Evolutionary conservation across 495 filamentous ascomycete genomes (phyloP), one percentile per base, ranked within the genome.

Genomic region (Penicillium mononematosum): DNA sequence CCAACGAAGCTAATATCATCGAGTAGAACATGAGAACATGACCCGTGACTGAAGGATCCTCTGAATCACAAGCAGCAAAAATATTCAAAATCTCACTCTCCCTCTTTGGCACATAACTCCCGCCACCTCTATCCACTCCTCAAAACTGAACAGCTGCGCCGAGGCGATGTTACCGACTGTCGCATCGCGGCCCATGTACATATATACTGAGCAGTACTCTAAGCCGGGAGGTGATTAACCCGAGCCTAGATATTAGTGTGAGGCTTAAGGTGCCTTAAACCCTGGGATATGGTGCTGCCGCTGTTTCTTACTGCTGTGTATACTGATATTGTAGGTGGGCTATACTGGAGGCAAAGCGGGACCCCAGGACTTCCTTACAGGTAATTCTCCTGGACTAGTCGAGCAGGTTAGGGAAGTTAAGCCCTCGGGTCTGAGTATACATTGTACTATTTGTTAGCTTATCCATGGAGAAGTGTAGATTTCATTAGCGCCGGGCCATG

Each of bases 251-350:
- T 58, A 55, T 43, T 55, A 50, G 25, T 41, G 32, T 32, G 29
- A 1, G 49, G 60, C 27, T 50, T 50, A 7, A 71, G 61, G 43
- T 52, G 20, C 0, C 46, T 49, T 11, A 68, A 16, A 22, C 20
- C 20, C 29, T 70, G 64, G 5, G 67, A 63, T 43, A 70, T 58
- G 17, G 58, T 45, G 58, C 68, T 66, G 31, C 51, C 58, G 32
- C 57, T 53, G 38, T 68, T 67, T 34, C 63, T 59, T 25, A 64
- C 39, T 44, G 62, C 59, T 16, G 64, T 29, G 46, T 24, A 7
- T 4, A 25, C 27, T n/a, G 17, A 29, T 29, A 24, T 24, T 31
- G 17, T 10, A 22, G 43, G 2, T 45, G 10, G 20, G 17, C 5
- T 16, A 16, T 20, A 14, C 2, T 29, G 22, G n/a, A 29, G 41